Percentiles rank a stretch among this genome's conserved stretches.
These are phyloP conservation scores for Nicotiana attenuata DNA, from an alignment of 257 asterid genomes.

Conservation along the genomic window DNA sequence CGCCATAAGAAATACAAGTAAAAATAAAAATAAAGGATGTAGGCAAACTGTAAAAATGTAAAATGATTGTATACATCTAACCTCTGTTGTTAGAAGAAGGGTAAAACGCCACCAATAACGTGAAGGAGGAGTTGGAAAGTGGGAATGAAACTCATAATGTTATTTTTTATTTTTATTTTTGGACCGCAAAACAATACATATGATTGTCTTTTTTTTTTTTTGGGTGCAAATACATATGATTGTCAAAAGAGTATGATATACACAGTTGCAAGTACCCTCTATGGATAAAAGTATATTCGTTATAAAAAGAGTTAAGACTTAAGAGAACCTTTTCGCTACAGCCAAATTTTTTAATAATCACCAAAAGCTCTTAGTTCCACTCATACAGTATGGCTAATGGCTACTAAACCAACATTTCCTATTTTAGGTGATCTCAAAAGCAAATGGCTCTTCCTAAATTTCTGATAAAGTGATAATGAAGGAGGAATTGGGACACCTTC, in stretches of 20 bases:
- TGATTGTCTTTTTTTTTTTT: too few relatives aligned
- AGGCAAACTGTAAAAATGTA: not conserved
- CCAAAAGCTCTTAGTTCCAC: too few relatives aligned
- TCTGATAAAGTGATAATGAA: too few relatives aligned
- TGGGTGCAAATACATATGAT: not conserved
- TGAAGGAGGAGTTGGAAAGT: not conserved
- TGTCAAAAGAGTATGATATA: not conserved
- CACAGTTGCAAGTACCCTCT: not conserved
- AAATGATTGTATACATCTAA: not conserved
- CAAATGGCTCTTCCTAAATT: too few relatives aligned
- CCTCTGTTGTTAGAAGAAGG: not conserved
- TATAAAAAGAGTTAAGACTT: too few relatives aligned
- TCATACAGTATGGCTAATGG: too few relatives aligned
- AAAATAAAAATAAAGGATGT: not conserved
- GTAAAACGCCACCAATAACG: too few relatives aligned
- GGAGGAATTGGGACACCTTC: conserved; percentile 30
- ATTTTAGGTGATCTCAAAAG: too few relatives aligned
- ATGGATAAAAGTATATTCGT: too few relatives aligned
- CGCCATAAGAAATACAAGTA: not conserved
- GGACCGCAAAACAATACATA: not conserved
- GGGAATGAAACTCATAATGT: not conserved
- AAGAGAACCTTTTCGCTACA: not conserved
- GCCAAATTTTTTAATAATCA: not conserved
- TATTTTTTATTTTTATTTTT: not conserved
- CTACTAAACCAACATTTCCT: too few relatives aligned